Evolutionary conservation across 108 stramenopile genomes (phyloP).

Genomic region (Cyclotella distinguenda): DNA sequence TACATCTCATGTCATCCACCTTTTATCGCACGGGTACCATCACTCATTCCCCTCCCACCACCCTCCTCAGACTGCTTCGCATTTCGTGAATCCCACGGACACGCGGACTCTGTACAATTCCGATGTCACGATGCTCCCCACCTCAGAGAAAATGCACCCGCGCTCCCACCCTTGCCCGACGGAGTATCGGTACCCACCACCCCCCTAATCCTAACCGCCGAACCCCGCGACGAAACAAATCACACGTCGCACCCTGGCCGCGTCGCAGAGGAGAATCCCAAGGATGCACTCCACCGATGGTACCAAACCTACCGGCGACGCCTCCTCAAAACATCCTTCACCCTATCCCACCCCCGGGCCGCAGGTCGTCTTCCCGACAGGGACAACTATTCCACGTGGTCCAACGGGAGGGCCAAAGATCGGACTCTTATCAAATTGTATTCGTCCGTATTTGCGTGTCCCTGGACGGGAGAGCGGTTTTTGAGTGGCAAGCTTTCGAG

Average conservation of each 20-base stretch:
- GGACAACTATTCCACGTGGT: conserved; percentile 7
- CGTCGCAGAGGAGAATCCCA: no score
- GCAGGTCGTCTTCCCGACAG: conserved; percentile 1
- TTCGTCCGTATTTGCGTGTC: conserved; percentile 12
- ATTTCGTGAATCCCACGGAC: conserved; percentile 19
- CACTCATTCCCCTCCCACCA: background rate
- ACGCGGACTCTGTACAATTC: background rate
- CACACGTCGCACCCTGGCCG: no score
- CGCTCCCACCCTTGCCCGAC: conserved; percentile 10
- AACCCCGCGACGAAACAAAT: background rate
- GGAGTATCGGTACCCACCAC: conserved; percentile 5
- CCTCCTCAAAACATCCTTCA: conserved; percentile 1
- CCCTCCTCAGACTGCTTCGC: conserved; percentile 35
- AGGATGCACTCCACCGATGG: conserved; percentile 4
- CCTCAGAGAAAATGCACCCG: conserved; percentile 8
- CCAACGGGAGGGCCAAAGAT: background rate
- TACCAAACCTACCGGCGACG: conserved; percentile 7
- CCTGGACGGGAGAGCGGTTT: conserved; percentile 22
- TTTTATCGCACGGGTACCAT: background rate
- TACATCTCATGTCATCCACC: no score
- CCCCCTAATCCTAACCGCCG: background rate
- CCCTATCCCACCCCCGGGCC: background rate
- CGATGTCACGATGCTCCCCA: conserved; percentile 22
- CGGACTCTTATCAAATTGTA: background rate
- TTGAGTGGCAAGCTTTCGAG: conserved; percentile 12